A percentile compares a stretch with the other conserved stretches of the same genome.
Conservation (phyloP, 345 rosid species). For the Pseudoturritis turrita region DNA sequence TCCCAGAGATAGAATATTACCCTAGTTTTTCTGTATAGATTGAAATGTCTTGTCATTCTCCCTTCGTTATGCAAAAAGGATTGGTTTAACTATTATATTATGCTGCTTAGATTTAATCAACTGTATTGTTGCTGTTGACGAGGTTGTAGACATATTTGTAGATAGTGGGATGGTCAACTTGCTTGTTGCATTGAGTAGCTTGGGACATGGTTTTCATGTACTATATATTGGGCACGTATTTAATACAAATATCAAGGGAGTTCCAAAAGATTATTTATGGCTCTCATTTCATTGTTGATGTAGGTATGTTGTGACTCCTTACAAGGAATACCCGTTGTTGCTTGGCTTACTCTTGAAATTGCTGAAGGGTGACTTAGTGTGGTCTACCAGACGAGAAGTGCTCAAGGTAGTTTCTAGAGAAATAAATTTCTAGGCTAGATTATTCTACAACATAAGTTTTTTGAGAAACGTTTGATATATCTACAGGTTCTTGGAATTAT, state of each 20-base stretch:
- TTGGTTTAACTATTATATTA: background rate
- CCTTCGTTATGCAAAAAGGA: background rate
- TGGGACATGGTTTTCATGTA: slow-evolving; percentile 4
- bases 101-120: slow-evolving; percentile 7
- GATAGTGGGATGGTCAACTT: slow-evolving; percentile 18
- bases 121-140: background rate
- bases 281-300: slow-evolving; percentile 7
- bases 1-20: background rate
- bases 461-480: slow-evolving; percentile 26
- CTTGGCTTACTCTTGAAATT: slow-evolving; percentile 93
- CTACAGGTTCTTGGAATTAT: slow-evolving; percentile 94
- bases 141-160: slow-evolving; percentile 7
- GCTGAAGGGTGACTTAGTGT: slow-evolving; percentile 89
- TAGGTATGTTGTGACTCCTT: slow-evolving; percentile 96
- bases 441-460: slow-evolving; percentile 11
- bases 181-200: slow-evolving; percentile 10
- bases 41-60: background rate
- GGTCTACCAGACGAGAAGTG: slow-evolving; percentile 99
- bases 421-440: slow-evolving; percentile 16
- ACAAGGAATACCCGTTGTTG: slow-evolving; percentile 83
- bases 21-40: background rate
- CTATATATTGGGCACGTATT: slow-evolving; percentile 7
- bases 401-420: slow-evolving; percentile 63
- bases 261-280: slow-evolving; percentile 10
- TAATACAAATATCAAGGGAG: slow-evolving; percentile 4